These are phyloP conservation scores for Cutaneotrichosporon mucoides DNA, from an alignment of 1,284 basidiomycete species.

Conservation along the genomic window DNA sequence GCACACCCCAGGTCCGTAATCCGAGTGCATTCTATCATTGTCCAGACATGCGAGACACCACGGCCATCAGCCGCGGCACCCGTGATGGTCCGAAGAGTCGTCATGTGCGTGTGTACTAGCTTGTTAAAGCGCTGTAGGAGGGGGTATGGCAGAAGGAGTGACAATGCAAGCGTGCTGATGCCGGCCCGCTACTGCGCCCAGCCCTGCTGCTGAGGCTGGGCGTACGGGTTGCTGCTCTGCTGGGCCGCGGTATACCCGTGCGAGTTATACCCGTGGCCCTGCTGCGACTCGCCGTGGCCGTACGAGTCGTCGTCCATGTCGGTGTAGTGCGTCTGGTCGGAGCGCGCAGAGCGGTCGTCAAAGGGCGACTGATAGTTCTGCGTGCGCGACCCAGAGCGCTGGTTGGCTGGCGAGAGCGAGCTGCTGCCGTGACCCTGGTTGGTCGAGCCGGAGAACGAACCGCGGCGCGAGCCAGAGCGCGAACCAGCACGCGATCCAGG, in stretches of 20 bases:
- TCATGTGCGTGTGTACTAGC: not conserved
- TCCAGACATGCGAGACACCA: not conserved
- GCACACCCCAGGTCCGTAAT: no score
- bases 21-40: constrained; percentile 2
- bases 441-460: constrained; percentile 7
- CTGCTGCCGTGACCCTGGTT: constrained; percentile 1
- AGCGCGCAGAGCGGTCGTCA: constrained; percentile 8
- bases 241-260: not conserved
- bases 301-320: constrained; percentile 3
- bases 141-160: not conserved
- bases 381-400: not conserved
- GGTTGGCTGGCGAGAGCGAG: constrained; percentile 2
- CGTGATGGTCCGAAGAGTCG: no score
- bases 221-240: not conserved
- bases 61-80: no score
- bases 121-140: not conserved
- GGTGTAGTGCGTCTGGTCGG: constrained; percentile 7
- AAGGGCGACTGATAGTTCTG: constrained; percentile 15
- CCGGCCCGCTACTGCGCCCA: not conserved
- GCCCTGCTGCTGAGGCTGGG: not conserved
- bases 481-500: constrained; percentile 16
- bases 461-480: constrained; percentile 11
- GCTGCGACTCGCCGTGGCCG: constrained; percentile 4
- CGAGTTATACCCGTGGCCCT: not conserved
- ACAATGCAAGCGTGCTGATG: not conserved